These are phyloP conservation scores for Geum urbanum DNA, from an alignment of 306 rosid species.

Conservation along the genomic window DNA sequence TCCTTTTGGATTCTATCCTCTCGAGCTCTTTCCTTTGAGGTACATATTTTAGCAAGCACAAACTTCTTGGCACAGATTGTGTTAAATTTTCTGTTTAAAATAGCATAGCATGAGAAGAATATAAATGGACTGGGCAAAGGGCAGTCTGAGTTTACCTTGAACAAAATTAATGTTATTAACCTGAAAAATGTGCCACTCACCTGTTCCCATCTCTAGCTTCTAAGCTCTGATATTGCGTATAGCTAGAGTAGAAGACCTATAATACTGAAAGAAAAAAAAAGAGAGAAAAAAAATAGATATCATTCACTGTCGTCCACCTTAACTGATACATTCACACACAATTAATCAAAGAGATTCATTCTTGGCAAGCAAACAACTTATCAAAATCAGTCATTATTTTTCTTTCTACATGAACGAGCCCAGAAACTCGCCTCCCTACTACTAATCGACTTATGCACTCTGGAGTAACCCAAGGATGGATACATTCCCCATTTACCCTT, in stretches of 20 bases:
- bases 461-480: too few relatives aligned
- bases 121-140: not conserved
- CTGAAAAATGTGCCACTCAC: not conserved
- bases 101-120: not conserved
- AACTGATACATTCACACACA: too few relatives aligned
- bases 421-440: too few relatives aligned
- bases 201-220: not conserved
- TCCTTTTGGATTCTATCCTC: conserved; percentile 1
- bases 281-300: too few relatives aligned
- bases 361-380: too few relatives aligned
- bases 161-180: too few relatives aligned
- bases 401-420: too few relatives aligned
- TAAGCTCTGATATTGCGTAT: not conserved
- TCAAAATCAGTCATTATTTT: too few relatives aligned
- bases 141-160: not conserved
- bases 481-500: too few relatives aligned
- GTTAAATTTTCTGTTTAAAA: not conserved
- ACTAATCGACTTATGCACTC: too few relatives aligned
- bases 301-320: too few relatives aligned
- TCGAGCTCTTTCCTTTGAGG: not conserved
- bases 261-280: not conserved
- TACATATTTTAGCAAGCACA: not conserved
- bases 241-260: not conserved
- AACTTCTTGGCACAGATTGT: not conserved
- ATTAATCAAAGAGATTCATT: too few relatives aligned